Evolutionary conservation across 2,329 filamentous ascomycete species (phyloP).

Genomic region (Aplosporella prunicola): DNA sequence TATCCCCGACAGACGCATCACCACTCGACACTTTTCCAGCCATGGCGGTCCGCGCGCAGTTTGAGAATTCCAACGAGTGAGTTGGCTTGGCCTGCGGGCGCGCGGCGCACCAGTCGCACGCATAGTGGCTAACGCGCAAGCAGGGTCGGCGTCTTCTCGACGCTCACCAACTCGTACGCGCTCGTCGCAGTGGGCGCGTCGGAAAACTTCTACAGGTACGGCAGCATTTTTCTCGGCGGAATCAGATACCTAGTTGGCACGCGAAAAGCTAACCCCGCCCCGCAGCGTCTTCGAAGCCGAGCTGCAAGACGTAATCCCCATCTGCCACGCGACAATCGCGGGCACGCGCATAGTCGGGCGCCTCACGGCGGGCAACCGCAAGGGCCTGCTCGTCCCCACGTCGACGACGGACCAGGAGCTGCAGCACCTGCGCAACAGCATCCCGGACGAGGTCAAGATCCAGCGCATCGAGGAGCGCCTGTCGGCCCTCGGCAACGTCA

Average conservation of each 20-base stretch:
- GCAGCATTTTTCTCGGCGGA: background rate
- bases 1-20: too few relatives aligned
- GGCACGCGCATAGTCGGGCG: conserved; percentile 93
- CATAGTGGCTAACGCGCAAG: background rate
- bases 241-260: background rate
- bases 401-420: conserved; percentile 96
- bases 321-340: conserved; percentile 92
- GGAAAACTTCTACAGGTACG: conserved; percentile 93
- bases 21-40: conserved; percentile 16
- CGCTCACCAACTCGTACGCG: conserved; percentile 94
- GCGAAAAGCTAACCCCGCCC: background rate
- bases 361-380: conserved; percentile 91
- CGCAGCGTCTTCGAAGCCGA: conserved; percentile 89
- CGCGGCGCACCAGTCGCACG: background rate
- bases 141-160: conserved; percentile 93
- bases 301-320: conserved; percentile 93
- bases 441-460: conserved; percentile 86
- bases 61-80: conserved; percentile 88
- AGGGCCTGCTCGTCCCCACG: conserved; percentile 91
- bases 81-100: conserved; percentile 23
- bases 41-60: conserved; percentile 52
- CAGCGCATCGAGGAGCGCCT: conserved; percentile 96
- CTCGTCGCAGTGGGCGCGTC: conserved; percentile 89
- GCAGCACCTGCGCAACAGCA: conserved; percentile 88
- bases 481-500: conserved; percentile 92